Evolutionary conservation across 768 basidiomycete species (phyloP), one percentile per base, ranked within the genome.

Genomic region (Boletus speciosus): DNA sequence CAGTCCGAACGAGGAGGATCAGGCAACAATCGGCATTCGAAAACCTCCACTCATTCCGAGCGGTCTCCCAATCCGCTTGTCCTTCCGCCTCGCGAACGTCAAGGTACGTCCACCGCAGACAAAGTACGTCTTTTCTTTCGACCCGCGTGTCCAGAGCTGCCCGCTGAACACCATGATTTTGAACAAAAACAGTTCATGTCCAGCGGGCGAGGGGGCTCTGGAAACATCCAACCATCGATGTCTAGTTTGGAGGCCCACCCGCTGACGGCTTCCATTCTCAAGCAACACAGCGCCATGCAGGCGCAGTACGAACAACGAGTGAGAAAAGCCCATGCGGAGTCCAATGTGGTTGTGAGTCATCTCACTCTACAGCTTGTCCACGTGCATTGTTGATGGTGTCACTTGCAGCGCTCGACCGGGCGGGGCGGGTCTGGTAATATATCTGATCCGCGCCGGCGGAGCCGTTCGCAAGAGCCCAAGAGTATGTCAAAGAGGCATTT

Each of bases 351-450:
- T n/a, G 66, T 68, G 40, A 57, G 66, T 32, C 31, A 35, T 45
- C 21, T n/a, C 38, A 12, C 15, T 4, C 36, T 47, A 3, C 19
- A 19, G 19, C 36, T 23, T 6, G 4, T 19, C 23, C 10, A 25
- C 36, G 9, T 19, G 19, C 7, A 14, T 2, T 37, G 11, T 9
- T 58, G 36, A 50, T 25, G 15, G 5, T 40, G 4, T 43, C 23
- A 9, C 19, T 40, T 11, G 16, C 32, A 68, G 67, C 61, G 43
- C 21, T 68, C 67, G 29, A 69, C 60, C 1, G 66, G 66, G 14
- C 60, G 67, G 11, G 66, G 66, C 3, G 66, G 66, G 3, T 58
- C 57, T 2, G 66, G 66, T 14, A 68, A 68, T n/a, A 68, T 68
- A 49, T 58, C 51, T 5, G 42, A 55, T 27, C 9, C 21, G 19